These are phyloP conservation scores for Isoetes taiwanensis DNA, from an alignment of 75 land plant species.

Conservation along the genomic window DNA sequence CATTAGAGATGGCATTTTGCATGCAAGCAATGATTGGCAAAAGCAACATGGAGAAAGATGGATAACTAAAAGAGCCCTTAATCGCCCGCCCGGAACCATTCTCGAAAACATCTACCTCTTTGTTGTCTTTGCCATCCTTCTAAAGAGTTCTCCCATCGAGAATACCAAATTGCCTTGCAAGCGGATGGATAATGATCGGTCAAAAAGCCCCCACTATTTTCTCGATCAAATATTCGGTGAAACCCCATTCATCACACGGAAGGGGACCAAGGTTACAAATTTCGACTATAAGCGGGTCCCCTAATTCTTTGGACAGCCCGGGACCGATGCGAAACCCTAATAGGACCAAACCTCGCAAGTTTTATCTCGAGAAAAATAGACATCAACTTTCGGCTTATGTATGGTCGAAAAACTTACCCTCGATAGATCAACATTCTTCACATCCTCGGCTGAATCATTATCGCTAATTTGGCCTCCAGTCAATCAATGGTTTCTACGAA, in stretches of 20 bases:
- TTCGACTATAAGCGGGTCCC: constrained; percentile 78
- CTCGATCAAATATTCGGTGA: constrained; percentile 80
- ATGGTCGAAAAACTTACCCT: too few relatives aligned
- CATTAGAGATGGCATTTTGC: too few relatives aligned
- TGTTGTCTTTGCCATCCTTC: too few relatives aligned
- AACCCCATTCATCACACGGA: constrained; percentile 94
- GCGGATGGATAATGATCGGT: constrained; percentile 86
- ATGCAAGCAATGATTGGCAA: too few relatives aligned
- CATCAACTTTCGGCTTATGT: too few relatives aligned
- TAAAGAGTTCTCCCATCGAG: too few relatives aligned
- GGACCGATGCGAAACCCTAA: constrained; percentile 43
- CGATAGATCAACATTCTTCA: constrained; percentile 48
- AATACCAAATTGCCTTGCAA: constrained; percentile 87
- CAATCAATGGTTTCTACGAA: constrained; percentile 74
- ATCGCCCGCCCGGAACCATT: too few relatives aligned
- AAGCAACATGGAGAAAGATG: too few relatives aligned
- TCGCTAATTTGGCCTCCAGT: constrained; percentile 53
- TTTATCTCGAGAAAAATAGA: too few relatives aligned
- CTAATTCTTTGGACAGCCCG: constrained; percentile 50
- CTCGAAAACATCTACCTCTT: too few relatives aligned
- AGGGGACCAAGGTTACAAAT: constrained; percentile 80
- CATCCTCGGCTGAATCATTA: constrained; percentile 57
- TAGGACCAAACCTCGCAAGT: too few relatives aligned
- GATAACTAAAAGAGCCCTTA: too few relatives aligned
- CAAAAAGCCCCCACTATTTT: constrained; percentile 86